Conservation (phyloP, 2,329 filamentous ascomycete species). For the Aphanoascus verrucosus region DNA sequence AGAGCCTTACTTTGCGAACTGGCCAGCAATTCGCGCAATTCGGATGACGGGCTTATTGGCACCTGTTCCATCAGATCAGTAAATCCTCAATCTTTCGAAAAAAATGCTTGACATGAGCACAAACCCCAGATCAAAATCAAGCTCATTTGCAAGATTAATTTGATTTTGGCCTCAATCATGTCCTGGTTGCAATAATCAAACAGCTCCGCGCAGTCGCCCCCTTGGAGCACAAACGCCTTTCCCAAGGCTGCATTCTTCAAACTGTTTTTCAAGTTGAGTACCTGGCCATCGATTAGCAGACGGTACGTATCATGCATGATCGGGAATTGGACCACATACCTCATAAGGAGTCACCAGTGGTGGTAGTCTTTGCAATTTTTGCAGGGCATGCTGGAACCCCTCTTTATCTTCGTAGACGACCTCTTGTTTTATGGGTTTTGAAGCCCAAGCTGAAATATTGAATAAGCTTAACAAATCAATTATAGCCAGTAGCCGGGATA, state of each 20-base stretch:
- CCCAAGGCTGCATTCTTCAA: constrained; percentile 80
- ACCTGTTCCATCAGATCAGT: constrained; percentile 23
- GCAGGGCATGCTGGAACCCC: constrained; percentile 31
- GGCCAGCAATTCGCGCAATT: constrained; percentile 91
- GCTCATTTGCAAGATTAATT: constrained; percentile 93
- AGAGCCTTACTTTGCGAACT: constrained; percentile 66
- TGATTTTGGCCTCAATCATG: constrained; percentile 92
- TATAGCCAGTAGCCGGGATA: background rate
- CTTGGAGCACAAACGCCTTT: constrained; percentile 87
- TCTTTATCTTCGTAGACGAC: constrained; percentile 37
- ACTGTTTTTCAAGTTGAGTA: constrained; percentile 64
- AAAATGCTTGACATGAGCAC: constrained; percentile 24
- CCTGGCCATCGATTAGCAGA: constrained; percentile 32
- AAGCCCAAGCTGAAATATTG: constrained; percentile 30
- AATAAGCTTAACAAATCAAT: background rate
- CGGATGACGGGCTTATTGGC: constrained; percentile 72
- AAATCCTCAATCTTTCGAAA: background rate
- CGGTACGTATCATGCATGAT: background rate
- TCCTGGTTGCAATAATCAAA: constrained; percentile 90
- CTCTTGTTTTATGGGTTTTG: constrained; percentile 38
- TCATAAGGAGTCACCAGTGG: constrained; percentile 40
- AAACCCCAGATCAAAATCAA: constrained; percentile 79
- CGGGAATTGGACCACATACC: constrained; percentile 17
- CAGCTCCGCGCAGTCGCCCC: constrained; percentile 91
- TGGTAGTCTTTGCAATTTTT: constrained; percentile 36